Conservation (phyloP, 257 asterid genomes). For the Verbena officinalis region DNA sequence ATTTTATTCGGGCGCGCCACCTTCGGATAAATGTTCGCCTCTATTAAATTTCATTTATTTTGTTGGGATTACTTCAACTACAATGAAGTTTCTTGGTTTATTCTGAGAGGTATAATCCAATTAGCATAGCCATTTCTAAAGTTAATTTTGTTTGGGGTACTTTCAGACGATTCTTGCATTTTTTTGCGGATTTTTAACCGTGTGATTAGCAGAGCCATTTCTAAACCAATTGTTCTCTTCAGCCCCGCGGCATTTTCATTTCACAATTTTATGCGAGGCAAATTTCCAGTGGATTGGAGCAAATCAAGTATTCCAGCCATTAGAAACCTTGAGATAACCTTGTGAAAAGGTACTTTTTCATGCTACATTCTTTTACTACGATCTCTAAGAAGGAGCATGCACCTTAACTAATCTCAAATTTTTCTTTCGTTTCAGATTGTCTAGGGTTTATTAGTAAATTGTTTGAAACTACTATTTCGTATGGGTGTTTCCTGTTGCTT, state of each 20-base stretch:
- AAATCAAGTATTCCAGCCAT: conserved; percentile 13
- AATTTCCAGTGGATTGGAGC: conserved; percentile 13
- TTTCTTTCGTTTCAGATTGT: conserved; percentile 2
- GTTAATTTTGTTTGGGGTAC: neutral
- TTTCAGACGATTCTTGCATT: conserved; percentile 6
- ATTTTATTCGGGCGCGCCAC: conserved; percentile 1
- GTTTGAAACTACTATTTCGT: conserved; percentile 21
- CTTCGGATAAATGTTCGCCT: conserved; percentile 15
- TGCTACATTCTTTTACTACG: neutral
- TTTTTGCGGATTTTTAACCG: conserved; percentile 5
- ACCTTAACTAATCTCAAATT: conserved; percentile 4
- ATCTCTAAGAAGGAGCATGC: neutral
- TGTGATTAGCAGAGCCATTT: neutral
- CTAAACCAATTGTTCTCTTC: neutral
- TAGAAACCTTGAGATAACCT: conserved; percentile 12
- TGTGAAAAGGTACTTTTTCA: neutral
- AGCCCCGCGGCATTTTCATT: conserved; percentile 3
- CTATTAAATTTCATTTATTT: conserved; percentile 11
- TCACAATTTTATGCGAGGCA: conserved; percentile 3
- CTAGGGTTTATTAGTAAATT: conserved; percentile 26
- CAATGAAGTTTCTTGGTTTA: conserved; percentile 18
- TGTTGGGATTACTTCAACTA: conserved; percentile 25
- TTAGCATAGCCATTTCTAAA: conserved; percentile 16
- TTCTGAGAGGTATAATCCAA: neutral
- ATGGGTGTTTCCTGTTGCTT: conserved; percentile 22